Evolutionary conservation across 2,329 filamentous ascomycete genomes (phyloP).

Genomic region (Pseudogymnoascus sp.): DNA sequence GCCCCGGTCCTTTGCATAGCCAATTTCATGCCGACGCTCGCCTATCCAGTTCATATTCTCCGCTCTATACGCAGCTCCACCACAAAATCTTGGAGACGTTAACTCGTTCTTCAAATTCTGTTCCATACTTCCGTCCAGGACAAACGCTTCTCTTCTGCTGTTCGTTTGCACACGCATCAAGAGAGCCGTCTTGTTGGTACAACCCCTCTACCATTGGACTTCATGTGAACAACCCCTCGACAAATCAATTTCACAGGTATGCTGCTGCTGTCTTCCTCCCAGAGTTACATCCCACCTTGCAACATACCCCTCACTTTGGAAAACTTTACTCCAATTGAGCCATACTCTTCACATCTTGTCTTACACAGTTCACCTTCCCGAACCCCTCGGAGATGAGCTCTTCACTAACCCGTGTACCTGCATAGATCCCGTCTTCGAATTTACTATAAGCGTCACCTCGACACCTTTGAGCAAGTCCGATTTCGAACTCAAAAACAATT

Average conservation of each 20-base stretch:
- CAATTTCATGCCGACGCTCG: constrained; percentile 27
- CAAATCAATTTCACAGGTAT: constrained; percentile 1
- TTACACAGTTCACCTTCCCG: neutral
- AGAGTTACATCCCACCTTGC: constrained; percentile 4
- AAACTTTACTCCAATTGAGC: neutral
- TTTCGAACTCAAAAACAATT: constrained; percentile 15
- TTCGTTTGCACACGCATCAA: constrained; percentile 3
- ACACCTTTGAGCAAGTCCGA: constrained; percentile 7
- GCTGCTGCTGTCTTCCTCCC: neutral
- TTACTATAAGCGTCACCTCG: neutral
- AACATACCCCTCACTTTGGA: constrained; percentile 1
- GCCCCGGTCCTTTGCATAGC: constrained; percentile 20
- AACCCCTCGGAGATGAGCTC: constrained; percentile 1
- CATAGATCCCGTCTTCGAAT: constrained; percentile 6
- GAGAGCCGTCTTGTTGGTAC: neutral
- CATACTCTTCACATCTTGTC: neutral
- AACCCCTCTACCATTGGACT: neutral
- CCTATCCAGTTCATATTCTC: constrained; percentile 24
- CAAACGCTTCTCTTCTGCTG: constrained; percentile 3
- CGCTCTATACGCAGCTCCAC: constrained; percentile 15
- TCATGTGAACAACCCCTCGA: neutral
- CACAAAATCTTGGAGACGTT: constrained; percentile 28
- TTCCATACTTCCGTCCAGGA: constrained; percentile 7
- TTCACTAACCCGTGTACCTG: neutral
- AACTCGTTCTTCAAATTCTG: constrained; percentile 28